Conservation (phyloP, 331 rosid species). For the Quercus tomentella region DNA sequence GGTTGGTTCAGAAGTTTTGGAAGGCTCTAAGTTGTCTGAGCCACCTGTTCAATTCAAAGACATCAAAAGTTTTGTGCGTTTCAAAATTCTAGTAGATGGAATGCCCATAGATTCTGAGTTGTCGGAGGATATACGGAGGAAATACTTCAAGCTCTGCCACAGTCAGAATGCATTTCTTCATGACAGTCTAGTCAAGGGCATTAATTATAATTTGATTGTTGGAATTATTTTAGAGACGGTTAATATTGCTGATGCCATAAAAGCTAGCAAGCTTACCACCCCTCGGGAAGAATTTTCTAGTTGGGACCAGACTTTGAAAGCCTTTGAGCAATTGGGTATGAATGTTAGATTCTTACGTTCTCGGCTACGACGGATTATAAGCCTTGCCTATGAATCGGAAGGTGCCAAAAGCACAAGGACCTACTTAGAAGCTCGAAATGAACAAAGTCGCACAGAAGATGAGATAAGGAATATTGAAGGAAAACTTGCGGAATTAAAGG, state of each 20-base stretch:
- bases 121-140: conserved; percentile 44
- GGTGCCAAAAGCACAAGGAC: conserved; percentile 38
- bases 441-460: conserved; percentile 35
- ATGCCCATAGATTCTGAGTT: conserved; percentile 50
- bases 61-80: conserved; percentile 45
- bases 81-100: conserved; percentile 54
- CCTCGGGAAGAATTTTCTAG: conserved; percentile 41
- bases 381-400: conserved; percentile 51
- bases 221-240: conserved; percentile 61
- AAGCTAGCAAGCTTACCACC: conserved; percentile 43
- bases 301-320: conserved; percentile 70
- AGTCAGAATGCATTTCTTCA: conserved; percentile 76
- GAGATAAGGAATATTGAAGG: conserved; percentile 59
- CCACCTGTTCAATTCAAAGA: conserved; percentile 43
- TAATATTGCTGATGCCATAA: conserved; percentile 50
- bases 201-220: conserved; percentile 36
- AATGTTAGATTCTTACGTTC: conserved; percentile 63
- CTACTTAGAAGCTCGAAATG: conserved; percentile 34
- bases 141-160: conserved; percentile 69
- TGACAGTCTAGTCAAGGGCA: conserved; percentile 48
- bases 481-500: conserved; percentile 65
- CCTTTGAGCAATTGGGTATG: conserved; percentile 73
- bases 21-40: conserved; percentile 25
- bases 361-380: conserved; percentile 44
- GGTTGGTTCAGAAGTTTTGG: conserved; percentile 53